A percentile compares a stretch with the other conserved stretches of the same genome.
These are phyloP conservation scores for Fusarium longipes DNA, from an alignment of 2,329 filamentous ascomycete species.

Conservation along the genomic window DNA sequence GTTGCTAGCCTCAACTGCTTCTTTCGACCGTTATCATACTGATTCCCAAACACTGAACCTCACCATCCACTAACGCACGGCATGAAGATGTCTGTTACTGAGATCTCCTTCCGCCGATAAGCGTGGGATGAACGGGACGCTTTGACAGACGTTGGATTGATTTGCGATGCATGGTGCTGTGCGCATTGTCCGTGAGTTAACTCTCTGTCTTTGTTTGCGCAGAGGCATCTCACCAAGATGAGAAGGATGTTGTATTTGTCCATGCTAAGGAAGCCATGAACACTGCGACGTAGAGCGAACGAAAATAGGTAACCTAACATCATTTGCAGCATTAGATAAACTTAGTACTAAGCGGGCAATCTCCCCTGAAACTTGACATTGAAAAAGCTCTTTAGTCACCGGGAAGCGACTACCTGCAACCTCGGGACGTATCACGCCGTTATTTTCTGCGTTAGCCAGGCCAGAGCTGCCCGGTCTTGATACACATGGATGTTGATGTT, in stretches of 20 bases:
- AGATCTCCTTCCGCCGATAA: constrained; percentile 15
- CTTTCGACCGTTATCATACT: background rate
- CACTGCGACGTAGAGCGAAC: background rate
- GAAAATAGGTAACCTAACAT: no score
- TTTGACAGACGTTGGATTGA: constrained; percentile 24
- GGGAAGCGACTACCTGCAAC: no score
- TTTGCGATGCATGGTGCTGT: constrained; percentile 19
- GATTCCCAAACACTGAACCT: constrained; percentile 20
- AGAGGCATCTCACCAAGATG: background rate
- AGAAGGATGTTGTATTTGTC: constrained; percentile 8
- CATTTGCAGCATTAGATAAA: no score
- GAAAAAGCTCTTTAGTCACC: no score
- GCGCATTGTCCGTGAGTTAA: constrained; percentile 14
- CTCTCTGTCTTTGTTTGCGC: background rate
- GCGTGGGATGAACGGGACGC: constrained; percentile 21
- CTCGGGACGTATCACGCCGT: background rate
- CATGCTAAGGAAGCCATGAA: background rate
- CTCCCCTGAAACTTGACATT: background rate
- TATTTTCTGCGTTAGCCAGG: background rate
- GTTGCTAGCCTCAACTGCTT: constrained; percentile 1
- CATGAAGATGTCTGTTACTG: background rate
- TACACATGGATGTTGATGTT: background rate
- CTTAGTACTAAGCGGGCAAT: no score
- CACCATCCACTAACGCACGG: constrained; percentile 18
- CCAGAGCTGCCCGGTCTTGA: background rate